Percentiles rank a stretch among this genome's conserved stretches.
These are phyloP conservation scores for Seiridium unicorne DNA, from an alignment of 2,329 filamentous ascomycete species.

Conservation along the genomic window DNA sequence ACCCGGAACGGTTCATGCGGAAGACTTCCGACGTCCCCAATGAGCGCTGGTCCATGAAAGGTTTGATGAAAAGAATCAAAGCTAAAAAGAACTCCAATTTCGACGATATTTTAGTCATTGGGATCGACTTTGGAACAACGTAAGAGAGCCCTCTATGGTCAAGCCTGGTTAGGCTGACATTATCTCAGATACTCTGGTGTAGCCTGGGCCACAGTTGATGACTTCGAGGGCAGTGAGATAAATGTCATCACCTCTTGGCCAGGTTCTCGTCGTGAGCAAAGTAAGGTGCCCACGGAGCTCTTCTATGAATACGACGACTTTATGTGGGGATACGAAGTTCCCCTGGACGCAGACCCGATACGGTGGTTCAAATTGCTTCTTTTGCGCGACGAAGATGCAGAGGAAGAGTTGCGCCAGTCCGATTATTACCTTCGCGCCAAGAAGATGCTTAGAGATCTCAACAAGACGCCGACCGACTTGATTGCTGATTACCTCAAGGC, in stretches of 20 bases:
- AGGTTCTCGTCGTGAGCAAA: conserved; percentile 6
- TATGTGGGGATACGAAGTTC: conserved; percentile 22
- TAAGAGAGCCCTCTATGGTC: not conserved
- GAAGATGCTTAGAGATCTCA: conserved; percentile 11
- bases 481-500: conserved; percentile 21
- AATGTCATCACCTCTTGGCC: conserved; percentile 10
- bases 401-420: conserved; percentile 11
- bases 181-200: conserved; percentile 7
- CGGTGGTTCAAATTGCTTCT: conserved; percentile 26
- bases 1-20: too few species aligned
- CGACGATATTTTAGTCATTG: conserved; percentile 7
- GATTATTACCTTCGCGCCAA: conserved; percentile 9
- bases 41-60: too few species aligned
- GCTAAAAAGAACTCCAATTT: not conserved
- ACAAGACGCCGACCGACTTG: conserved; percentile 17
- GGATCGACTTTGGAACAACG: conserved; percentile 10
- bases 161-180: not conserved
- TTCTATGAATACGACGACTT: conserved; percentile 13
- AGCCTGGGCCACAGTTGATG: conserved; percentile 8
- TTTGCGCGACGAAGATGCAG: conserved; percentile 14
- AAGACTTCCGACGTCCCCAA: too few species aligned
- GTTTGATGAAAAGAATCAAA: not conserved
- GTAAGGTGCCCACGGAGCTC: conserved; percentile 19
- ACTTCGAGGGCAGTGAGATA: conserved; percentile 4
- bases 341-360: conserved; percentile 15